These are phyloP conservation scores for Ophiobolus disseminans DNA, from an alignment of 2,329 filamentous ascomycete species.

Conservation along the genomic window DNA sequence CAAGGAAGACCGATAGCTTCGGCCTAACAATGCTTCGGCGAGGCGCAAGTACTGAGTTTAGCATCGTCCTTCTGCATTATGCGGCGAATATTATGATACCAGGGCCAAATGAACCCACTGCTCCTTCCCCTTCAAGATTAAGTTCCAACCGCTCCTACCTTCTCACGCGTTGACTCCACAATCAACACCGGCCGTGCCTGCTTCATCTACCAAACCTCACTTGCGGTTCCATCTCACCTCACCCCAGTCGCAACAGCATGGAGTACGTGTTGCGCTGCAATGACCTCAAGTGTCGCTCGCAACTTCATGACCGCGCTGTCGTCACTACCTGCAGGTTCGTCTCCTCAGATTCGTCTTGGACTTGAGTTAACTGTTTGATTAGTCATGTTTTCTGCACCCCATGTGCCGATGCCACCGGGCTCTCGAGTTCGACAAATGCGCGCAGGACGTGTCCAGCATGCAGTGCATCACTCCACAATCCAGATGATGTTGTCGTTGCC, in stretches of 20 bases:
- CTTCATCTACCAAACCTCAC: neutral
- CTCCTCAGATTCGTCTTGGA: neutral
- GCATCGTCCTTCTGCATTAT: neutral
- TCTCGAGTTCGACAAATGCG: constrained; percentile 63
- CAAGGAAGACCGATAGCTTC: constrained; percentile 44
- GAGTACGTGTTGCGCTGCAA: constrained; percentile 82
- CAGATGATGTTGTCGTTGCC: constrained; percentile 76
- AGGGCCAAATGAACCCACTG: neutral
- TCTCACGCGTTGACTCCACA: constrained; percentile 16
- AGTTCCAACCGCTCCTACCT: constrained; percentile 20
- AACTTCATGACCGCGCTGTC: constrained; percentile 74
- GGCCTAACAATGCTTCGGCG: neutral
- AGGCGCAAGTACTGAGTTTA: neutral
- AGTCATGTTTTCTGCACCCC: constrained; percentile 83
- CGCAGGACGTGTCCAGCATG: constrained; percentile 78
- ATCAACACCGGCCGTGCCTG: constrained; percentile 8
- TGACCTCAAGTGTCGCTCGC: constrained; percentile 73
- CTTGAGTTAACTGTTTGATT: constrained; percentile 11
- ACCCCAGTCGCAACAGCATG: constrained; percentile 58
- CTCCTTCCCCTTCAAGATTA: neutral
- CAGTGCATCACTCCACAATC: constrained; percentile 68
- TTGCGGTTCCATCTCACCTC: neutral
- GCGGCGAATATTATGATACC: constrained; percentile 9
- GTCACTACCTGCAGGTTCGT: constrained; percentile 87
- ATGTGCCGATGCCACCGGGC: constrained; percentile 71